A percentile compares a stretch with the other conserved stretches of the same genome.
These are phyloP conservation scores for Borealophlyctis nickersoniae DNA, from an alignment of 192 early-diverging fungal species.

Conservation along the genomic window DNA sequence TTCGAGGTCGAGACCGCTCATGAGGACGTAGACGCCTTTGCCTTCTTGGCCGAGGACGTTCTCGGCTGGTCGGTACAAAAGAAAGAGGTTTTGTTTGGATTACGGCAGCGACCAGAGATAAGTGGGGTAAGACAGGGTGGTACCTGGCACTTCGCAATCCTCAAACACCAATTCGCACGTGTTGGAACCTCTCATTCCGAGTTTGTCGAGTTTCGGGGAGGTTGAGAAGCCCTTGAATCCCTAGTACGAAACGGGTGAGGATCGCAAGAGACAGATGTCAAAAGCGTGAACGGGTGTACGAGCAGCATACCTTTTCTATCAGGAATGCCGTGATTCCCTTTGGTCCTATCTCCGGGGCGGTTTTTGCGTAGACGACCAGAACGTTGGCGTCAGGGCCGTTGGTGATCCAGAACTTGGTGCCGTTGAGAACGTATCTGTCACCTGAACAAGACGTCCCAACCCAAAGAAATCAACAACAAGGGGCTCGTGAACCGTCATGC, in stretches of 20 bases:
- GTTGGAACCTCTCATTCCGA: conserved; percentile 95
- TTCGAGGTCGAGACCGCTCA: conserved; percentile 92
- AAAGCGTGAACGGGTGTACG: conserved; percentile 12
- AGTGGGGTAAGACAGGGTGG: no score
- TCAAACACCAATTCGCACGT: conserved; percentile 95
- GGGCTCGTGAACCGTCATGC: not conserved
- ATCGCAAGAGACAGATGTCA: no score
- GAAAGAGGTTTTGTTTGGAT: not conserved
- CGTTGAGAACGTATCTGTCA: conserved; percentile 77
- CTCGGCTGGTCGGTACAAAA: conserved; percentile 43
- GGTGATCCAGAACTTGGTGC: conserved; percentile 96
- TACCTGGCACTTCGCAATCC: conserved; percentile 81
- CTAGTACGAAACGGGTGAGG: conserved; percentile 14
- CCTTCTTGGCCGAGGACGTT: conserved; percentile 83
- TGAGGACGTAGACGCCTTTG: conserved; percentile 90
- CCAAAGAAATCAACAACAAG: not conserved
- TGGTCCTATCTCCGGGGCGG: conserved; percentile 70
- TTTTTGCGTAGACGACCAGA: conserved; percentile 92
- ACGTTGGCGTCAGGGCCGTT: conserved; percentile 88
- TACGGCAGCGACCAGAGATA: not conserved
- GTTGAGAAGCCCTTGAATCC: conserved; percentile 80
- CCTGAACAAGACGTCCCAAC: conserved; percentile 27
- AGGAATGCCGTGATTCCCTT: conserved; percentile 94
- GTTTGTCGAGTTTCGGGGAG: conserved; percentile 87
- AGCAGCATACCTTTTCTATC: conserved; percentile 69